Evolutionary conservation across 495 filamentous ascomycete genomes (phyloP).

Genomic region (Podospora anserina): DNA sequence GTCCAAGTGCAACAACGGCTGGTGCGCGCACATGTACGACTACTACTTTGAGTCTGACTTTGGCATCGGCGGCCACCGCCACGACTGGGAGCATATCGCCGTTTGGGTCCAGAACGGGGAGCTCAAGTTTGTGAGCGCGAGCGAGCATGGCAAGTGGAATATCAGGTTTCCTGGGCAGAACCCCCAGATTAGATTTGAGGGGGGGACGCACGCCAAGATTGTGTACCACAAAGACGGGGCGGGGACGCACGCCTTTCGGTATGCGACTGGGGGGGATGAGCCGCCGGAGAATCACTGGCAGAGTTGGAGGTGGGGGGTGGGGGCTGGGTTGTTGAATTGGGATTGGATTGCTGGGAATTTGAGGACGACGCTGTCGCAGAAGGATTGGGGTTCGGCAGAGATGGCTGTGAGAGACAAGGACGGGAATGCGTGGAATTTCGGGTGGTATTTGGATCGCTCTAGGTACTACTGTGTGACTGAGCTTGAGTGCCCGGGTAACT

Average conservation of each 20-base stretch:
- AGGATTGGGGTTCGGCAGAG: not conserved
- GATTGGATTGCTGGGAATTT: not conserved
- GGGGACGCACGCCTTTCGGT: slow-evolving; percentile 31
- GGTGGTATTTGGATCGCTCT: not conserved
- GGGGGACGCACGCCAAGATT: slow-evolving; percentile 26
- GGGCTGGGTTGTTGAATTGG: not conserved
- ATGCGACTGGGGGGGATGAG: slow-evolving; percentile 13
- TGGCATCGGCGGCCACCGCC: slow-evolving; percentile 24
- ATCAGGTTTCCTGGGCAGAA: slow-evolving; percentile 17
- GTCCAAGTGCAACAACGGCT: slow-evolving; percentile 30
- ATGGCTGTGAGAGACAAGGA: not conserved
- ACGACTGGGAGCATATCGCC: slow-evolving; percentile 35
- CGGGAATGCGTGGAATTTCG: not conserved
- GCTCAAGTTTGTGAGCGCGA: slow-evolving; percentile 22
- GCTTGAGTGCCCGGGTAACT: not conserved
- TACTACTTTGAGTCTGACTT: slow-evolving; percentile 35
- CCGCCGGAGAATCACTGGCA: not conserved
- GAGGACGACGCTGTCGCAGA: slow-evolving; percentile 1
- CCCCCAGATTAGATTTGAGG: slow-evolving; percentile 6
- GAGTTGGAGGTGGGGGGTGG: not conserved
- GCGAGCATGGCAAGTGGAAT: slow-evolving; percentile 23
- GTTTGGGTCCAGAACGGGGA: slow-evolving; percentile 23
- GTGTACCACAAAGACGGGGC: slow-evolving; percentile 34
- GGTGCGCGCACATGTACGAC: slow-evolving; percentile 32
- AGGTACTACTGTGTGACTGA: not conserved